Percentiles rank a stretch among this genome's conserved stretches.
Evolutionary conservation across 192 early-diverging fungal species (phyloP).

Genomic region (Paraglomus brasilianum): DNA sequence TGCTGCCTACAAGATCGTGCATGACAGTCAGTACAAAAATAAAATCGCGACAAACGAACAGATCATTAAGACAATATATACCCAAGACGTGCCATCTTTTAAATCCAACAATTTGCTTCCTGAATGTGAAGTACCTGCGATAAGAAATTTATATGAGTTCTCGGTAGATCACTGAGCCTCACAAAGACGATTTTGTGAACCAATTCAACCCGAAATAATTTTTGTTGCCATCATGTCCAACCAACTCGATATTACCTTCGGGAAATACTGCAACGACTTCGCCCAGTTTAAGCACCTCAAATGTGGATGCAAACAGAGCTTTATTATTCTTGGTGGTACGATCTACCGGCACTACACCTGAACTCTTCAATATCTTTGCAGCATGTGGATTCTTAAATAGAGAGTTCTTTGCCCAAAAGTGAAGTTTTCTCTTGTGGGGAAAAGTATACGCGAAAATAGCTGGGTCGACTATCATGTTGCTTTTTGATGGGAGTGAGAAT

Average conservation of each 20-base stretch:
- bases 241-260: constrained; percentile 38
- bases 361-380: constrained; percentile 31
- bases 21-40: too few species aligned
- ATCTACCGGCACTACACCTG: constrained; percentile 53
- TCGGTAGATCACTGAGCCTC: neutral
- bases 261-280: constrained; percentile 53
- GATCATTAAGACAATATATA: too few species aligned
- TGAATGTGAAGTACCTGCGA: constrained; percentile 38
- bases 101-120: constrained; percentile 37
- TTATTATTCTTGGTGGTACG: constrained; percentile 50
- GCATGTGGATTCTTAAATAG: constrained; percentile 42
- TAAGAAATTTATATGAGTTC: neutral
- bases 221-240: neutral
- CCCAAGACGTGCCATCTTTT: constrained; percentile 53
- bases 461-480: constrained; percentile 54
- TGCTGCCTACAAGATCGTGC: constrained; percentile 37
- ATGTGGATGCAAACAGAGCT: constrained; percentile 41
- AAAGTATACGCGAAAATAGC: constrained; percentile 41
- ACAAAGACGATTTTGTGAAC: neutral
- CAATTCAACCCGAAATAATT: neutral
- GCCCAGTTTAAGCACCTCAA: constrained; percentile 43
- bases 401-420: constrained; percentile 55
- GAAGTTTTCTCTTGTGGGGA: constrained; percentile 43
- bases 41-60: too few species aligned
- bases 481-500: constrained; percentile 30